A percentile compares a stretch with the other conserved stretches of the same genome.
Evolutionary conservation across 257 asterid species (phyloP).

Genomic region (Nicotiana sylvestris): DNA sequence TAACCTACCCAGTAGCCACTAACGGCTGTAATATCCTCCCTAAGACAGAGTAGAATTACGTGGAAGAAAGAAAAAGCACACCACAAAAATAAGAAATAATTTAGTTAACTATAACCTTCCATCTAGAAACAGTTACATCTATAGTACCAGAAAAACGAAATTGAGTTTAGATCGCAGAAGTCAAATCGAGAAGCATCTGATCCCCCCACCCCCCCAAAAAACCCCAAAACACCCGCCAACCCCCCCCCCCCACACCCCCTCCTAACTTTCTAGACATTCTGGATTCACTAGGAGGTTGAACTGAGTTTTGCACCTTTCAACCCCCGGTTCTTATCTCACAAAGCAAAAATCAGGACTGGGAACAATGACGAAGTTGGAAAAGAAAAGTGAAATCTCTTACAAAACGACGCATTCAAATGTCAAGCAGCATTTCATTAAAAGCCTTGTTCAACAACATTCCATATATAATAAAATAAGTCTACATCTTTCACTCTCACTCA

Average conservation of each 20-base stretch:
- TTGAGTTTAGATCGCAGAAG: background rate
- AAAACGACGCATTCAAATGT: constrained; percentile 6
- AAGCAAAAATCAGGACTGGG: background rate
- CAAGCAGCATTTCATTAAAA: constrained; percentile 7
- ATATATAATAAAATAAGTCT: background rate
- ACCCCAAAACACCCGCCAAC: background rate
- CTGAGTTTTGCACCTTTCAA: background rate
- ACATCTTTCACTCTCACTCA: constrained; percentile 36
- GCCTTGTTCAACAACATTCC: background rate
- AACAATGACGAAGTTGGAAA: background rate
- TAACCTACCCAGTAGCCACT: background rate
- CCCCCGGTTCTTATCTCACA: background rate
- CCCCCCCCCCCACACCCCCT: background rate
- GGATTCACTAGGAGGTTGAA: background rate
- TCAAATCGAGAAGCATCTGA: background rate
- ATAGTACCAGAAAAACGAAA: background rate
- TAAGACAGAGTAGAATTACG: background rate
- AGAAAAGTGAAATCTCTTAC: background rate
- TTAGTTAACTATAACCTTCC: background rate
- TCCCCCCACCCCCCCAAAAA: background rate
- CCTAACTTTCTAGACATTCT: background rate
- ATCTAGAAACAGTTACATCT: background rate
- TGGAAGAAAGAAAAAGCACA: background rate
- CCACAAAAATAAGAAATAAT: background rate
- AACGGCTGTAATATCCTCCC: background rate